Conservation (phyloP, 352 stramenopile species). For the Phytophthora litchii region DNA sequence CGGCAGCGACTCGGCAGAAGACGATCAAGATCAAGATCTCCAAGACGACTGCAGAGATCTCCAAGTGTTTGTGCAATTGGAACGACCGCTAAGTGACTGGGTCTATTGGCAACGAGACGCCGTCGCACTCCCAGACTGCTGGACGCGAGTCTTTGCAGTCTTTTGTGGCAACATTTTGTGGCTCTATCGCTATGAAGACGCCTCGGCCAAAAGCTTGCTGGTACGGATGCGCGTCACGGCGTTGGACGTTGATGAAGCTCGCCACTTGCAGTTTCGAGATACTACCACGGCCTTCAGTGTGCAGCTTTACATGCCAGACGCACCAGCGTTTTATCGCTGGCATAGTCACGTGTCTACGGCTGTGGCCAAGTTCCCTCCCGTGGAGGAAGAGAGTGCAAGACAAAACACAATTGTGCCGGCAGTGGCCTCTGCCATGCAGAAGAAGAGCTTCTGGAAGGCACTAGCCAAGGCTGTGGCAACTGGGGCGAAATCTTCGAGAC, state of each 20-base stretch:
- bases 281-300: conserved; percentile 5
- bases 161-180: conserved; percentile 39
- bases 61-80: conserved; percentile 18
- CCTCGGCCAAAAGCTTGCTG: conserved; percentile 39
- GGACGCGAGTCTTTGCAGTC: conserved; percentile 57
- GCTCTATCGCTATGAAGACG: conserved; percentile 53
- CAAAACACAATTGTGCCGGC: conserved; percentile 5
- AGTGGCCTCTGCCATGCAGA: conserved; percentile 16
- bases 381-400: conserved; percentile 4
- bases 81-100: conserved; percentile 41
- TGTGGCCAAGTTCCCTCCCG: conserved; percentile 14
- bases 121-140: conserved; percentile 42
- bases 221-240: conserved; percentile 31
- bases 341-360: conserved; percentile 28
- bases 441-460: conserved; percentile 32
- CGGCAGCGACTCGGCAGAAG: conserved; percentile 31
- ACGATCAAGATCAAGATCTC: conserved; percentile 13
- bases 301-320: conserved; percentile 37
- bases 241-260: conserved; percentile 18
- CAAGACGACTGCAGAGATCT: conserved; percentile 13
- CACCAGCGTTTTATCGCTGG: conserved; percentile 26
- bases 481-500: conserved; percentile 10
- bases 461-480: conserved; percentile 9
- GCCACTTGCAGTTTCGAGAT: conserved; percentile 34
- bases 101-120: conserved; percentile 54